phyloP scores from a whole-genome alignment of 2,329 filamentous ascomycete species.

The Cyanodermella asteris region DNA sequence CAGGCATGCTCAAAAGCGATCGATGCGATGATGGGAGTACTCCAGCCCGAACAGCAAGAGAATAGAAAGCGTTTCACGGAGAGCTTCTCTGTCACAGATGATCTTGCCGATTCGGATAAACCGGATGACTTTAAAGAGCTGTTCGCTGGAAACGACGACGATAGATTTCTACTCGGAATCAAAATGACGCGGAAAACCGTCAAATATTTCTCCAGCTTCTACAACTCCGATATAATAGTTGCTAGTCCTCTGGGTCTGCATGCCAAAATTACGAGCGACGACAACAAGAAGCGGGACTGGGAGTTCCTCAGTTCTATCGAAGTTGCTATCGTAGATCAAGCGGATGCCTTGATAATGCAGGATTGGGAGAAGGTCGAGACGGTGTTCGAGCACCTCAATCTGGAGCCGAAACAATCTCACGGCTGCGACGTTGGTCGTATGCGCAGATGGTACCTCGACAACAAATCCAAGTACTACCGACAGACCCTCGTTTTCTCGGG shows the following conservation, averaged over 20 bases:
- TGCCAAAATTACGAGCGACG: constrained; percentile 61
- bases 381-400: constrained; percentile 78
- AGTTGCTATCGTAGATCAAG: constrained; percentile 72
- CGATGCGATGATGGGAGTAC: constrained; percentile 53
- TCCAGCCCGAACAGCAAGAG: constrained; percentile 74
- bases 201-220: constrained; percentile 88
- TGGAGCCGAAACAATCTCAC: constrained; percentile 71
- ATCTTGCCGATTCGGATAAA: constrained; percentile 48
- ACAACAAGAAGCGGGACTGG: constrained; percentile 46
- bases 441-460: constrained; percentile 79
- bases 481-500: constrained; percentile 67
- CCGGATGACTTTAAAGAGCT: constrained; percentile 73
- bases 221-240: constrained; percentile 86
- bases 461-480: constrained; percentile 55
- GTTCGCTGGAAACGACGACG: constrained; percentile 88
- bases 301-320: constrained; percentile 93
- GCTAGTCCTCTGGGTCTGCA: constrained; percentile 76
- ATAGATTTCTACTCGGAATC: constrained; percentile 87
- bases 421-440: constrained; percentile 87
- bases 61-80: constrained; percentile 87
- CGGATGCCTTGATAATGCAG: constrained; percentile 86
- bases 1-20: constrained; percentile 64
- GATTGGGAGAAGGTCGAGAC: constrained; percentile 95
- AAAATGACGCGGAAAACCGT: constrained; percentile 94
- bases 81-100: constrained; percentile 47